phyloP scores from a whole-genome alignment of 768 basidiomycete species.

The Lepiota brunneoincarnata region DNA sequence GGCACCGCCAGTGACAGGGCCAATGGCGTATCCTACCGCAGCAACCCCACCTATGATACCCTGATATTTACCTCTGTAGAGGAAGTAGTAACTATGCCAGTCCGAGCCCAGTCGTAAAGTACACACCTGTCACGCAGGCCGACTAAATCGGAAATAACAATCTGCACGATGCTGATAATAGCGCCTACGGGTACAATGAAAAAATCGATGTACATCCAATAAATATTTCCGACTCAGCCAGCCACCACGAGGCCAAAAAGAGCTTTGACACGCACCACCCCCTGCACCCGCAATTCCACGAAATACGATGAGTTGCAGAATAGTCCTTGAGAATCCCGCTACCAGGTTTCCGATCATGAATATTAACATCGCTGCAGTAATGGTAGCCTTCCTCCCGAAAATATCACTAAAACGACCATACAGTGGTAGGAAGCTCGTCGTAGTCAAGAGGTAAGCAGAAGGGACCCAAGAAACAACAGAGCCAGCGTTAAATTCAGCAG shows the following conservation, averaged over 20 bases:
- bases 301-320: slow-evolving; percentile 67
- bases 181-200: slow-evolving; percentile 41
- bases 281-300: slow-evolving; percentile 69
- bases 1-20: slow-evolving; percentile 67
- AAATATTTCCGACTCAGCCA: background rate
- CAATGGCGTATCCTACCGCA: slow-evolving; percentile 61
- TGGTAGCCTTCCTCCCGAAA: slow-evolving; percentile 60
- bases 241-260: background rate
- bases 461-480: slow-evolving; percentile 70
- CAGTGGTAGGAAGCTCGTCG: slow-evolving; percentile 59
- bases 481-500: slow-evolving; percentile 61
- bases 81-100: background rate
- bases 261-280: slow-evolving; percentile 39
- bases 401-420: slow-evolving; percentile 67
- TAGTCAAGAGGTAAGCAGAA: slow-evolving; percentile 67
- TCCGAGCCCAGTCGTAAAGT: background rate
- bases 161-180: slow-evolving; percentile 66
- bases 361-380: slow-evolving; percentile 55
- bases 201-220: too few relatives aligned
- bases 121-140: slow-evolving; percentile 62
- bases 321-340: slow-evolving; percentile 63
- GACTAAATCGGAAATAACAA: slow-evolving; percentile 72
- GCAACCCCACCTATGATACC: slow-evolving; percentile 62
- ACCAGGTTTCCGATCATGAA: slow-evolving; percentile 67
- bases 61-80: slow-evolving; percentile 67